Percentiles rank a stretch among this genome's conserved stretches.
Conservation (phyloP, 2,329 filamentous ascomycete genomes). For the Aspergillus hiratsukae region DNA sequence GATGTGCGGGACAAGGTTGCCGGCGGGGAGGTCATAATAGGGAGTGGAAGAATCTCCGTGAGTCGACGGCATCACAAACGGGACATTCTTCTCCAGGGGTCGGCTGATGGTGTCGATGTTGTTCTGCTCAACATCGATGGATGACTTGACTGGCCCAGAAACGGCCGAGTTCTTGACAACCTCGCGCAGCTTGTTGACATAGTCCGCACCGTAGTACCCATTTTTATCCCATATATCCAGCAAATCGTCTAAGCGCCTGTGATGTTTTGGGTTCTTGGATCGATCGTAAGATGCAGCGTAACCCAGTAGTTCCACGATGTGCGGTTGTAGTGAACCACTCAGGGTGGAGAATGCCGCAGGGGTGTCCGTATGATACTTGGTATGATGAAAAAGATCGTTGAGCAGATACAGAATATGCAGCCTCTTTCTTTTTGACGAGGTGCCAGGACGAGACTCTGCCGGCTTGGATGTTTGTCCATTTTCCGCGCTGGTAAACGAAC, state of each 20-base stretch:
- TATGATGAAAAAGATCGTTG: conserved; percentile 72
- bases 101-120: conserved; percentile 43
- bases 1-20: conserved; percentile 74
- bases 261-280: conserved; percentile 60
- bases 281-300: conserved; percentile 52
- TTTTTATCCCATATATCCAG: conserved; percentile 68
- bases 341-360: conserved; percentile 47
- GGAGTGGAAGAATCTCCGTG: conserved; percentile 71
- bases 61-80: conserved; percentile 67
- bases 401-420: conserved; percentile 74
- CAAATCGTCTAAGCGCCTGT: conserved; percentile 59
- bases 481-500: conserved; percentile 46
- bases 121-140: conserved; percentile 22
- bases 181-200: conserved; percentile 57
- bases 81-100: conserved; percentile 43
- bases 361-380: conserved; percentile 48
- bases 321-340: conserved; percentile 53
- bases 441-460: not conserved
- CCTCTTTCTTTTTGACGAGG: conserved; percentile 63
- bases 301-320: conserved; percentile 59
- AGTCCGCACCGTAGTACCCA: conserved; percentile 54
- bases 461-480: conserved; percentile 22
- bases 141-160: conserved; percentile 26
- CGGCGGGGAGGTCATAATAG: conserved; percentile 79
- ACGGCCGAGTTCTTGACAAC: conserved; percentile 47